Evolutionary conservation across 176 grass and related monocot genomes (phyloP).

Genomic region (Oryza nivara): DNA sequence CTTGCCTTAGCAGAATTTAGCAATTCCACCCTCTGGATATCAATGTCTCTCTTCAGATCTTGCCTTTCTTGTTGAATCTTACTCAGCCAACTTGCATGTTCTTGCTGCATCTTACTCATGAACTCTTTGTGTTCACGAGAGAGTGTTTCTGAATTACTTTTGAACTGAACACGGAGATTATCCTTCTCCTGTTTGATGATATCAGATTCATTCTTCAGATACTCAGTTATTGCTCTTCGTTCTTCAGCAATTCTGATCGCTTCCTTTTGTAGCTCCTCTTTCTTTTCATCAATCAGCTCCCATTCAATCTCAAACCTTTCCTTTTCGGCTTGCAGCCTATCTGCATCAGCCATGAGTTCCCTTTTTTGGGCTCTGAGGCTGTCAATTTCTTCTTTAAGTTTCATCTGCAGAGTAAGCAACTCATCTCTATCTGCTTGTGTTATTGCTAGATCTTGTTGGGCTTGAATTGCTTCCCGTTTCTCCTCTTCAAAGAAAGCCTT

Average conservation of each 20-base stretch:
- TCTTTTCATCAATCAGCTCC: slow-evolving; percentile 93
- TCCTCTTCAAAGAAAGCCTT: slow-evolving; percentile 64
- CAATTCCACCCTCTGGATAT: slow-evolving; percentile 76
- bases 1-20: slow-evolving; percentile 70
- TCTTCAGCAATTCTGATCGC: slow-evolving; percentile 65
- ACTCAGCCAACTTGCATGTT: slow-evolving; percentile 73
- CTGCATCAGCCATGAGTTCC: slow-evolving; percentile 70
- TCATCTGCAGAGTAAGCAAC: slow-evolving; percentile 60
- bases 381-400: slow-evolving; percentile 97
- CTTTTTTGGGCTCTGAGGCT: slow-evolving; percentile 78
- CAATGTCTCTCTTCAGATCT: slow-evolving; percentile 73
- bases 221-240: slow-evolving; percentile 53
- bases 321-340: slow-evolving; percentile 83
- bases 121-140: slow-evolving; percentile 79
- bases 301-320: slow-evolving; percentile 96
- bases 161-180: slow-evolving; percentile 63
- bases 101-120: slow-evolving; percentile 72
- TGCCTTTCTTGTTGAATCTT: slow-evolving; percentile 78
- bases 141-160: slow-evolving; percentile 67
- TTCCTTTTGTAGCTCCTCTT: slow-evolving; percentile 74
- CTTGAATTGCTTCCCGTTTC: slow-evolving; percentile 58
- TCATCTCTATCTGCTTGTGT: slow-evolving; percentile 74
- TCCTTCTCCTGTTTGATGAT: slow-evolving; percentile 82
- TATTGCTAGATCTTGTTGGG: slow-evolving; percentile 61
- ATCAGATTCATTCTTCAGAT: slow-evolving; percentile 71